Conservation (phyloP, 805 yeast species). For the Saccharomycopsis sp. region DNA sequence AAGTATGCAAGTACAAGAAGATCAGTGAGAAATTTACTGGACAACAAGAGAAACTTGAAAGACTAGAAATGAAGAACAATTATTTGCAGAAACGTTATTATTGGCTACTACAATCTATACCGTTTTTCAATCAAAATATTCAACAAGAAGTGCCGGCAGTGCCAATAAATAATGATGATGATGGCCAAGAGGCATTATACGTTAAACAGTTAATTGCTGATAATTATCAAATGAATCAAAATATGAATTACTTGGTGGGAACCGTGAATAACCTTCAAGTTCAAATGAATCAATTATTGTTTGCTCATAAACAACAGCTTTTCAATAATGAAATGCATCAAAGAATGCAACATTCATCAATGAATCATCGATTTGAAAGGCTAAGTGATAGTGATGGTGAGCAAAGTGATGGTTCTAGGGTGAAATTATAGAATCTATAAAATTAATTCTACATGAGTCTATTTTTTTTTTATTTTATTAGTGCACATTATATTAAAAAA, state of each 20-base stretch:
- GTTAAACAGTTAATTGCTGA: conserved; percentile 10
- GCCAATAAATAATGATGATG: not conserved
- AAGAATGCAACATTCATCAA: conserved; percentile 5
- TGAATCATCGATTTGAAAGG: not conserved
- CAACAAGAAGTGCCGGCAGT: not conserved
- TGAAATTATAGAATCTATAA: not conserved
- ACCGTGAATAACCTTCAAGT: conserved; percentile 7
- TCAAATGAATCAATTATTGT: conserved; percentile 10
- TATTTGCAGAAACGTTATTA: conserved; percentile 1
- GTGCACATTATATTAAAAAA: too few species aligned
- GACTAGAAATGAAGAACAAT: not conserved
- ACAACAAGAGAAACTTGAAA: not conserved
- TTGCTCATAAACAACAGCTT: conserved; percentile 11
- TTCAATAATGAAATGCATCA: not conserved
- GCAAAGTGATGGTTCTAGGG: not conserved
- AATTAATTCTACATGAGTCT: not conserved
- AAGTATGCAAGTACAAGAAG: conserved; percentile 1
- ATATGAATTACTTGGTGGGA: conserved; percentile 1
- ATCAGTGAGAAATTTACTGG: not conserved
- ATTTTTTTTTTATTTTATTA: too few species aligned
- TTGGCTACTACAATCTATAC: conserved; percentile 1
- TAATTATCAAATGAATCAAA: conserved; percentile 3
- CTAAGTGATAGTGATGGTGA: conserved; percentile 8
- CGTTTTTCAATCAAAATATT: not conserved
- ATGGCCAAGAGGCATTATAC: not conserved